phyloP scores from a whole-genome alignment of 176 grass and related monocot species.

The Bonia amplexicaulis region DNA sequence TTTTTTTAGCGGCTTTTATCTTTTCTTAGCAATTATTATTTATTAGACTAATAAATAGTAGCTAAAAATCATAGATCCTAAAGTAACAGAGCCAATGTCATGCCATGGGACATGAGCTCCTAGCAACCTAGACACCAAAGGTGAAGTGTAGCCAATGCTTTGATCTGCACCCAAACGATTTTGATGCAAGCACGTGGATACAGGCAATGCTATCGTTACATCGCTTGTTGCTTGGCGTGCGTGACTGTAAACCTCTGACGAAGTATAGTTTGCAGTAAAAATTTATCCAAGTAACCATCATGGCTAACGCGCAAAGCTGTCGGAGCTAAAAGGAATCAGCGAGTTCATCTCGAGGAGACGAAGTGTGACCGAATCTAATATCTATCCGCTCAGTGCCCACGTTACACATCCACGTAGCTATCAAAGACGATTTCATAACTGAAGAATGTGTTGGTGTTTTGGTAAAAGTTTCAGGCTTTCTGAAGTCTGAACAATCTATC shows the following conservation, averaged over 20 bases:
- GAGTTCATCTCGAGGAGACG: background rate
- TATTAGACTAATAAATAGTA: too few species aligned
- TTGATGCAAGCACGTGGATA: too few species aligned
- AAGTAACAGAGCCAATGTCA: too few species aligned
- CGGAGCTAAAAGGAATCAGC: background rate
- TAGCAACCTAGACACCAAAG: too few species aligned
- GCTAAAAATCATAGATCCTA: too few species aligned
- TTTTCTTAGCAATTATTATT: too few species aligned
- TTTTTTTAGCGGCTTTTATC: too few species aligned
- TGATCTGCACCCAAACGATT: too few species aligned
- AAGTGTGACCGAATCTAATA: background rate
- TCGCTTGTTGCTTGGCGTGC: background rate
- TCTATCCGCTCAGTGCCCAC: background rate
- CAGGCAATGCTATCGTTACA: background rate
- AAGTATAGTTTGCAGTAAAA: background rate
- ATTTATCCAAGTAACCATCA: background rate
- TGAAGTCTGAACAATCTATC: background rate
- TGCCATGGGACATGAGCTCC: too few species aligned
- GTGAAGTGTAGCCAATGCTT: too few species aligned
- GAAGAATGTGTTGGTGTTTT: background rate
- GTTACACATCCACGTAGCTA: background rate
- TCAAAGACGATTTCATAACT: background rate
- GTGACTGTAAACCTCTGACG: background rate
- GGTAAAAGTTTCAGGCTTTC: background rate
- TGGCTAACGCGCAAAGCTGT: background rate